A percentile compares a stretch with the other conserved stretches of the same genome.
phyloP scores from a whole-genome alignment of 805 yeast species.

The Ogataea thermomethanolica region DNA sequence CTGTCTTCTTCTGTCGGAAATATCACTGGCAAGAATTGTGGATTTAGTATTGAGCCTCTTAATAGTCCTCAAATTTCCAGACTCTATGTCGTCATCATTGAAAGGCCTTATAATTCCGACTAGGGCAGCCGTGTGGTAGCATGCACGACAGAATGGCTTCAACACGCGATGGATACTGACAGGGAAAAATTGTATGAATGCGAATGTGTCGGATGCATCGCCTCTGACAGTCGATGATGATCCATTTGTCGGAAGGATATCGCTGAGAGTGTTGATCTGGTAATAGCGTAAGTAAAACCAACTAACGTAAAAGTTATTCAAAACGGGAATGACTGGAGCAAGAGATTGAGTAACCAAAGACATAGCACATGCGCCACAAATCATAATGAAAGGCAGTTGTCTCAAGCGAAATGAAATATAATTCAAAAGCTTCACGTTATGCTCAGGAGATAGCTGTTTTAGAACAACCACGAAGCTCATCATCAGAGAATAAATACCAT shows the following conservation, averaged over 20 bases:
- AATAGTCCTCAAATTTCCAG: constrained; percentile 68
- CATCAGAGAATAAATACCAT: constrained; percentile 46
- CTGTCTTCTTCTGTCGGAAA: constrained; percentile 74
- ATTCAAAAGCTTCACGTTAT: constrained; percentile 46
- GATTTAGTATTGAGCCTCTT: constrained; percentile 45
- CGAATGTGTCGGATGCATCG: constrained; percentile 88
- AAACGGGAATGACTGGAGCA: constrained; percentile 55
- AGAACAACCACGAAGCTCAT: constrained; percentile 55
- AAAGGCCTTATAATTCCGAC: constrained; percentile 58
- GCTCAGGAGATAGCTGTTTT: constrained; percentile 58
- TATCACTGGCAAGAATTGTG: constrained; percentile 34
- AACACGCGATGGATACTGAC: constrained; percentile 49
- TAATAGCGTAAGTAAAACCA: constrained; percentile 79
- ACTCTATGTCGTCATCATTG: constrained; percentile 65
- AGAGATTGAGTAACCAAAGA: constrained; percentile 32
- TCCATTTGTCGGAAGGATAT: constrained; percentile 26
- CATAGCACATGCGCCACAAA: constrained; percentile 27
- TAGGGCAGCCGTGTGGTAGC: constrained; percentile 38
- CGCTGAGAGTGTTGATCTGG: constrained; percentile 45
- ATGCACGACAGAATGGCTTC: constrained; percentile 45
- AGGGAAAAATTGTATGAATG: constrained; percentile 83
- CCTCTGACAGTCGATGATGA: constrained; percentile 47
- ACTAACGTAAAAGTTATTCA: constrained; percentile 57
- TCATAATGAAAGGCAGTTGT: constrained; percentile 53
- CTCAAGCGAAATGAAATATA: constrained; percentile 47